Conservation (phyloP, 495 filamentous ascomycete species). For the Aspergillus biplanus region DNA sequence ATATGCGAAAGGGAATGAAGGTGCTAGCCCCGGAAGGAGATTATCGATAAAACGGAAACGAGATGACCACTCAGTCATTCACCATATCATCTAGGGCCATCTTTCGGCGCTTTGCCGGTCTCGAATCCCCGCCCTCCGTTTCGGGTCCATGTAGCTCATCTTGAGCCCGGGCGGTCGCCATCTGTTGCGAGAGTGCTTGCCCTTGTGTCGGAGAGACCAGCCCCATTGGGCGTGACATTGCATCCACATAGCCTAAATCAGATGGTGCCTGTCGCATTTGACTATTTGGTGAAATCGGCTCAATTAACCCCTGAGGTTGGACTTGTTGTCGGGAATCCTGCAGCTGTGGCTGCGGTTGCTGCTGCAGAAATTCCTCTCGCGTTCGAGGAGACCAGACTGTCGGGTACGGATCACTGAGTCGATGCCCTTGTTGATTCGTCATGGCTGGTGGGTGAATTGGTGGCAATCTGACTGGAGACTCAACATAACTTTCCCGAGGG, state of each 20-base stretch:
- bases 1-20: constrained; percentile 19
- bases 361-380: constrained; percentile 28
- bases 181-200: constrained; percentile 25
- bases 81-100: constrained; percentile 58
- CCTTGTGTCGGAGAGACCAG: constrained; percentile 28
- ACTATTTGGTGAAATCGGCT: constrained; percentile 37
- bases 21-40: constrained; percentile 5
- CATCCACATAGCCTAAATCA: constrained; percentile 29
- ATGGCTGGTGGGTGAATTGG: constrained; percentile 43
- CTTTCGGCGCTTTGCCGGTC: constrained; percentile 74
- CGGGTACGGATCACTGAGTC: constrained; percentile 46
- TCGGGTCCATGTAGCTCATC: constrained; percentile 28
- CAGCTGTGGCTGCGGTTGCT: constrained; percentile 25
- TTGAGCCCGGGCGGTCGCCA: constrained; percentile 22
- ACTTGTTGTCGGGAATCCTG: constrained; percentile 13
- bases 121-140: constrained; percentile 36
- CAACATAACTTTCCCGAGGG: constrained; percentile 37
- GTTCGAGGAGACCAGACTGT: constrained; percentile 31
- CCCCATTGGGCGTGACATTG: constrained; percentile 32
- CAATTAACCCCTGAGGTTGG: constrained; percentile 28
- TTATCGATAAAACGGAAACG: background rate
- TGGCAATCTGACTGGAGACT: constrained; percentile 47
- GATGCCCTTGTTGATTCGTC: constrained; percentile 39
- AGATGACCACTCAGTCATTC: constrained; percentile 34
- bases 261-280: constrained; percentile 26